A percentile compares a stretch with the other conserved stretches of the same genome.
These are phyloP conservation scores for Boletus semigastroideus DNA, from an alignment of 1,284 basidiomycete genomes.

Conservation along the genomic window DNA sequence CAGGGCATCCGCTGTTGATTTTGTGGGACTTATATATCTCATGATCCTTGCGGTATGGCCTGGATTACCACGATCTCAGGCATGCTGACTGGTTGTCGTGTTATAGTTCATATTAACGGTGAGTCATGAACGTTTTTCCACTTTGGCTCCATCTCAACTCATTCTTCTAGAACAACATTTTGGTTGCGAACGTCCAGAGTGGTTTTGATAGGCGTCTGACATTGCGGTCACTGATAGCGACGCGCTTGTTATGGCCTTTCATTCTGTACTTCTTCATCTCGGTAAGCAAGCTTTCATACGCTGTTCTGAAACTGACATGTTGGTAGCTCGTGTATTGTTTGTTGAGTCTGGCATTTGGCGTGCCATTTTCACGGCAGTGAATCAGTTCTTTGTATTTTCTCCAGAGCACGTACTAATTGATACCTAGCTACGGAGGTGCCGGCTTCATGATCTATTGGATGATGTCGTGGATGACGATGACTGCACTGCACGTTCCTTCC, in stretches of 20 bases:
- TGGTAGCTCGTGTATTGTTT: slow-evolving; percentile 55
- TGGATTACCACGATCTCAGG: slow-evolving; percentile 35
- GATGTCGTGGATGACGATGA: slow-evolving; percentile 65
- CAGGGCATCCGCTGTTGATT: slow-evolving; percentile 70
- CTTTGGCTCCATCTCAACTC: not conserved
- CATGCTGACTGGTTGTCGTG: slow-evolving; percentile 17
- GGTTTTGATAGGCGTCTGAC: slow-evolving; percentile 51
- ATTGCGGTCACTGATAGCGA: slow-evolving; percentile 50
- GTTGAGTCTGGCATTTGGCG: slow-evolving; percentile 63
- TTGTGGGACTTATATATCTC: slow-evolving; percentile 77
- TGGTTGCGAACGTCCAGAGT: slow-evolving; percentile 37
- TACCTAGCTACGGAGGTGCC: slow-evolving; percentile 41
- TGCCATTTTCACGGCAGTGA: slow-evolving; percentile 53
- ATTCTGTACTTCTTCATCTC: slow-evolving; percentile 61
- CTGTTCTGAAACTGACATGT: not conserved
- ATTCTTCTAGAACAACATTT: slow-evolving; percentile 29
- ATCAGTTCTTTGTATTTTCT: slow-evolving; percentile 5
- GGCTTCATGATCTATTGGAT: slow-evolving; percentile 81
- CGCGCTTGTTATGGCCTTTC: slow-evolving; percentile 57
- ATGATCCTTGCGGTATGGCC: slow-evolving; percentile 52
- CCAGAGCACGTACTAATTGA: slow-evolving; percentile 2
- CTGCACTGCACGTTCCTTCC: slow-evolving; percentile 44
- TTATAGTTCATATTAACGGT: slow-evolving; percentile 41
- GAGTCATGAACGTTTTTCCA: slow-evolving; percentile 26
- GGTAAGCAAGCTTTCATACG: slow-evolving; percentile 35